A percentile compares a stretch with the other conserved stretches of the same genome.
These are phyloP conservation scores for Gossypium gossypioides DNA, from an alignment of 441 rosid genomes.

Conservation along the genomic window DNA sequence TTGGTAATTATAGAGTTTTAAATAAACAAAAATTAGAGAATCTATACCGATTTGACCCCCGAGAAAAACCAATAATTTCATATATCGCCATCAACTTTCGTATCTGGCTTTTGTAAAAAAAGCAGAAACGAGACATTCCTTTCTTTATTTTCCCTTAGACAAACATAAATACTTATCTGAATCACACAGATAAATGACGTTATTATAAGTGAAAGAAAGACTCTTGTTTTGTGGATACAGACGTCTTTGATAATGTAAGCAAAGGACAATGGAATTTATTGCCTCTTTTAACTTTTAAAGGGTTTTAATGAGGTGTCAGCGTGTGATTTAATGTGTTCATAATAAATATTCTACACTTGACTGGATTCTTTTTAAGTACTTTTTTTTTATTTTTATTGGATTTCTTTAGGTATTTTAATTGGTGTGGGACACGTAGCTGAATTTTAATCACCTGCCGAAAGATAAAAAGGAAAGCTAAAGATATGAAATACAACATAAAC, in stretches of 20 bases:
- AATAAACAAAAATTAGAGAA: neutral
- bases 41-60: neutral
- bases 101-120: neutral
- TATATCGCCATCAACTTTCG: neutral
- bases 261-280: neutral
- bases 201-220: neutral
- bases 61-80: neutral
- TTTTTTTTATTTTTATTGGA: neutral
- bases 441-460: neutral
- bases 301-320: no score
- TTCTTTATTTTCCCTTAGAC: neutral
- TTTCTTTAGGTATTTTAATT: neutral
- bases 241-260: neutral
- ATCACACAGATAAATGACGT: neutral
- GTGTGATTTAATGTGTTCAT: no score
- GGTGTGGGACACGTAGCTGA: neutral
- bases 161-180: neutral
- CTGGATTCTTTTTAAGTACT: neutral
- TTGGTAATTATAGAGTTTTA: neutral
- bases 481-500: neutral
- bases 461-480: neutral
- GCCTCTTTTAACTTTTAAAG: neutral
- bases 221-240: neutral
- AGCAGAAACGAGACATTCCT: slow-evolving; percentile 1
- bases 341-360: no score